Base-by-base conservation (phyloP, 2,329 filamentous ascomycete species). In the Paracamarosporium sp. region DNA sequence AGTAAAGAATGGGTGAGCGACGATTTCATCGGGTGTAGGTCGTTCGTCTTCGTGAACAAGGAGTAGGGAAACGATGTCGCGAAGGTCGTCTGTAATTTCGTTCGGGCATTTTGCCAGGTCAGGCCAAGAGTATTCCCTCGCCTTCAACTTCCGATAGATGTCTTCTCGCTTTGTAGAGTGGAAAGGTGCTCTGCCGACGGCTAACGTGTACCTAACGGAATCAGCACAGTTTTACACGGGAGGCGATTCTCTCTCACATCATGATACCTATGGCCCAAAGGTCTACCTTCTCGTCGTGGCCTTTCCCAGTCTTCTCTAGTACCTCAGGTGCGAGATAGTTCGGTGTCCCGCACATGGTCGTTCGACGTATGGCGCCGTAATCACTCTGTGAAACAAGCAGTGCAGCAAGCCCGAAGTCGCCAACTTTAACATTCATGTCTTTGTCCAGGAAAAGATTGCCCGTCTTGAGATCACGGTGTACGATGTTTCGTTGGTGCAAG, bases 311-410 rank as follows among this genome's bases (percentile, higher is more conserved):
- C 81, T 95, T 97, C 72, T 97, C 92, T 50, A 99, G 80, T 60
- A 99, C 97, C 73, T 99, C 95, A 0, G 95, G 95, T 0, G 95
- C 95, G 67, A 99, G 97, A 75, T 99, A 99, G 77, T 99, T 99
- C 1, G 95, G 95, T 4, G 95, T 99, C 57, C 95, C 95, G 68
- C 95, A 99, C 58, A 99, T 87, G 6, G 95, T 99, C 25, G 92
- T 97, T 69, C 96, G 86, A 63, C 95, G 88, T 57, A 76, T 76
- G 66, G 86, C 92, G 76, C 88, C 89, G 85, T 92, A 91, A 71
- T 99, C 95, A 75, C 90, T 93, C 72, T 94, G 92, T 9, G 93
- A 96, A 43, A 98, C 88, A 55, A 98, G 83, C 67, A 99, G 83
- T 27, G 96, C 95, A 28, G 95, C 95, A 54, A 99, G 83, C 3